Conservation (phyloP, 2,329 filamentous ascomycete genomes). For the Aspergillus persii region DNA sequence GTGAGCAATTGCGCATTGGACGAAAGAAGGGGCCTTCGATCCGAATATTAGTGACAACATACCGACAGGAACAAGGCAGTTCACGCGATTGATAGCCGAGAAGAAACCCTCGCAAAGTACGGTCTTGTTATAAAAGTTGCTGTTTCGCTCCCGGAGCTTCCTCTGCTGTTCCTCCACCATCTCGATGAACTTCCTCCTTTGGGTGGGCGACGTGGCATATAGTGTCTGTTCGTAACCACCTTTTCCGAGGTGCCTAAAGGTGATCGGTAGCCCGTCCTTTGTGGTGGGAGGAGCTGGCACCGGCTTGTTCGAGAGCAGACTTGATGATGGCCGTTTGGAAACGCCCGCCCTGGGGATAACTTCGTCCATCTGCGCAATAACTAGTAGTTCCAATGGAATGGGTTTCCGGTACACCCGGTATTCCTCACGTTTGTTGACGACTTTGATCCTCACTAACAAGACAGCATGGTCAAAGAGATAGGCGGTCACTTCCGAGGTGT, state of each 20-base stretch:
- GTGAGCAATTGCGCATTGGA: slow-evolving; percentile 12
- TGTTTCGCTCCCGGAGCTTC: slow-evolving; percentile 70
- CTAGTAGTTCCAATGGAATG: slow-evolving; percentile 87
- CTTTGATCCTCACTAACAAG: slow-evolving; percentile 84
- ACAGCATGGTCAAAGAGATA: slow-evolving; percentile 97
- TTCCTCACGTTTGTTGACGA: slow-evolving; percentile 88
- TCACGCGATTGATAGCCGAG: slow-evolving; percentile 82
- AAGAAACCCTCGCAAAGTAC: slow-evolving; percentile 84
- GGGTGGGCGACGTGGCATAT: slow-evolving; percentile 79
- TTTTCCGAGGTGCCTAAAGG: slow-evolving; percentile 92
- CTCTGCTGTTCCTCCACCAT: slow-evolving; percentile 89
- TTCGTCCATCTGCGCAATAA: slow-evolving; percentile 96
- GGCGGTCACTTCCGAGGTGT: slow-evolving; percentile 84
- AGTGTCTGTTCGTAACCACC: slow-evolving; percentile 91
- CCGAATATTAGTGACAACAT: slow-evolving; percentile 36
- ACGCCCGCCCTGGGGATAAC: slow-evolving; percentile 78
- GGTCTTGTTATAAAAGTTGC: slow-evolving; percentile 68
- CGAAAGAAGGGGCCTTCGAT: neutral
- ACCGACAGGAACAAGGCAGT: slow-evolving; percentile 91
- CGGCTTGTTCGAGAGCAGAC: slow-evolving; percentile 66
- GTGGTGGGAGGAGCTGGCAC: slow-evolving; percentile 48
- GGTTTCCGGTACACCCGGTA: slow-evolving; percentile 93
- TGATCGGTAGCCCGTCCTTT: slow-evolving; percentile 86
- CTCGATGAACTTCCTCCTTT: slow-evolving; percentile 95
- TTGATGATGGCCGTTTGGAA: slow-evolving; percentile 83